phyloP scores from a whole-genome alignment of 345 rosid species.

The Bruguiera sexangula region DNA sequence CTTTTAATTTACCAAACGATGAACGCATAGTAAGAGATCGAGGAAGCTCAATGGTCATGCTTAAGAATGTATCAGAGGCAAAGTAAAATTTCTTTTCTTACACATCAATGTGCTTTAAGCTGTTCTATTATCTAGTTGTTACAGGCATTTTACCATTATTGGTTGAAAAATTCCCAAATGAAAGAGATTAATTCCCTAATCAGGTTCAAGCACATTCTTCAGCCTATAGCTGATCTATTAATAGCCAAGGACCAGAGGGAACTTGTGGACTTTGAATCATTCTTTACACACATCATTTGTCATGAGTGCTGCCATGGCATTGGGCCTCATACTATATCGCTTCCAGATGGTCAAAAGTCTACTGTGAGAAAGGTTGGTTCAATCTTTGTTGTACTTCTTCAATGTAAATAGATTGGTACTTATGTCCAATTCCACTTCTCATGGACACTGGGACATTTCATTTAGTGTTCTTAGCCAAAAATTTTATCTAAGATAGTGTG shows the following conservation, averaged over 20 bases:
- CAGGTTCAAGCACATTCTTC: slow-evolving; percentile 85
- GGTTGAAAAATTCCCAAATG: slow-evolving; percentile 9
- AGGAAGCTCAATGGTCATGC: slow-evolving; percentile 97
- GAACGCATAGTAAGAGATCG: slow-evolving; percentile 83
- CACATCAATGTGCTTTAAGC: neutral
- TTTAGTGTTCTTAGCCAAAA: neutral
- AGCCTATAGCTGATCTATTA: slow-evolving; percentile 71
- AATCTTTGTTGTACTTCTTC: neutral
- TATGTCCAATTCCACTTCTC: neutral
- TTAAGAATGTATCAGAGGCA: slow-evolving; percentile 82
- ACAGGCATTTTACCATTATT: slow-evolving; percentile 3
- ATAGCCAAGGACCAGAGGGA: slow-evolving; percentile 60
- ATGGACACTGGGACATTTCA: neutral
- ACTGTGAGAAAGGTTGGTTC: slow-evolving; percentile 79
- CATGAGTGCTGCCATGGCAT: slow-evolving; percentile 98
- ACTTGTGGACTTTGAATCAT: slow-evolving; percentile 92
- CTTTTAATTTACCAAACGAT: slow-evolving; percentile 93
- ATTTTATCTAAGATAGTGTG: too few relatives aligned
- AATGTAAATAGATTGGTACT: neutral
- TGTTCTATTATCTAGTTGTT: slow-evolving; percentile 1
- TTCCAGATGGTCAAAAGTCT: slow-evolving; percentile 76
- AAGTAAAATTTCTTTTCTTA: slow-evolving; percentile 47
- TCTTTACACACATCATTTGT: slow-evolving; percentile 88
- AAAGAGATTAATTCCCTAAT: slow-evolving; percentile 9
- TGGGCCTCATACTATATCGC: slow-evolving; percentile 88